Evolutionary conservation across 1,284 basidiomycete species (phyloP), one percentile per base, ranked within the genome.

Genomic region (Tilletia caries): DNA sequence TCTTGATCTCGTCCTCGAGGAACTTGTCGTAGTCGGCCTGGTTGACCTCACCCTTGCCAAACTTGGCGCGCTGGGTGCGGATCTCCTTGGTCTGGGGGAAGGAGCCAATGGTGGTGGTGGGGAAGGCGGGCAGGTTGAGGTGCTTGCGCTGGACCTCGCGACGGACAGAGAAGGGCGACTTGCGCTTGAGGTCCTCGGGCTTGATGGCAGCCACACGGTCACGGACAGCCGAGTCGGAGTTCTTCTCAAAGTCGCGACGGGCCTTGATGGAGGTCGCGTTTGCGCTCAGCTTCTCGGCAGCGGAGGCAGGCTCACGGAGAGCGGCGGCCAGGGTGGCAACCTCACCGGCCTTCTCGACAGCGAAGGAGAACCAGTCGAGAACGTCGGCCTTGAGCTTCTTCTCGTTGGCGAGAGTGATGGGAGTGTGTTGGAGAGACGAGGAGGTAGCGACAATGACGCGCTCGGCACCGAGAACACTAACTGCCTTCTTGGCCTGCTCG

Each of bases 21-120:
- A 98, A 98, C 81, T 92, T 89, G 79, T 98, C 93, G 87, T 99
- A 99, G 86, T 98, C 87, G 73, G 88, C 89, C 82, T 89, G 84
- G 72, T 91, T 91, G 84, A 98, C 88, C 84, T 97, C 93, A 79
- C 90, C 89, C 88, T 98, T 99, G 86, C 88, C 90, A 83, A 95
- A 82, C 52, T 76, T 75, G 23, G 80, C 78, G 67, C 81, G 79
- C 74, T 80, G 76, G 68, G 76, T 73, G 65, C 81, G 80, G 71
- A 99, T 99, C 86, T 98, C 95, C 87, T 97, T 96, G 84, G 96
- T 99, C 91, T 99, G 84, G 60, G 84, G 84, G 92, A 97, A 98
- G 58, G 95, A 98, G 75, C 95, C 95, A 80, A 98, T 98, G 80
- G 95, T 98, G 76, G 95, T 98, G 78, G 95, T 98, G 72, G 95